These are phyloP conservation scores for Biscogniauxia sp. DNA, from an alignment of 2,329 filamentous ascomycete species.

Conservation along the genomic window DNA sequence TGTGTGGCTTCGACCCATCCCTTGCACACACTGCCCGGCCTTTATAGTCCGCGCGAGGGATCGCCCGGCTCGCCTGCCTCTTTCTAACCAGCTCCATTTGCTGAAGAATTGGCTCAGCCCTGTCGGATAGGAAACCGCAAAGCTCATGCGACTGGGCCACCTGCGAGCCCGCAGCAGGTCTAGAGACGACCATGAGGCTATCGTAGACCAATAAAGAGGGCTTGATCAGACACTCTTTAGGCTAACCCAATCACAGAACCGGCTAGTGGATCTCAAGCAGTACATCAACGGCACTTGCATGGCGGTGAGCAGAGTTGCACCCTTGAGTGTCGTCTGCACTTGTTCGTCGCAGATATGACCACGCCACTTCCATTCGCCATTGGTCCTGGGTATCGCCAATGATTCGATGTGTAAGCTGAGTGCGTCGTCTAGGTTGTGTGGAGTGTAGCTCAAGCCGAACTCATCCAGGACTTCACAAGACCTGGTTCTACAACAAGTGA, in stretches of 20 bases:
- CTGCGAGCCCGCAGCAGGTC: conserved; percentile 1
- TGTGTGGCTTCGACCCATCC: neutral
- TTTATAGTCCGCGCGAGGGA: neutral
- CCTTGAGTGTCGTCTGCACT: neutral
- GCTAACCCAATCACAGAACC: conserved; percentile 10
- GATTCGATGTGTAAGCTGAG: neutral
- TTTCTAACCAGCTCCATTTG: conserved; percentile 1
- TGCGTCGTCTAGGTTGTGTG: neutral
- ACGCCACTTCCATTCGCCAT: neutral
- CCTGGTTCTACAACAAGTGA: conserved; percentile 4
- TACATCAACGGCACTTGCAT: conserved; percentile 5
- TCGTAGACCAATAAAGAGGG: conserved; percentile 1
- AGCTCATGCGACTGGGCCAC: neutral
- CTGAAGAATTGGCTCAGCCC: conserved; percentile 15
- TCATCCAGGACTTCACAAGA: neutral
- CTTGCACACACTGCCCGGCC: conserved; percentile 4
- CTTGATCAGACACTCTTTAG: conserved; percentile 2
- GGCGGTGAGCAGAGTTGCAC: conserved; percentile 12
- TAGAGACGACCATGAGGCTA: conserved; percentile 4
- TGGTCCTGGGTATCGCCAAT: conserved; percentile 1
- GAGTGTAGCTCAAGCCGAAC: neutral
- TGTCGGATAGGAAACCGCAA: conserved; percentile 7
- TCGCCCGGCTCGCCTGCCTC: neutral
- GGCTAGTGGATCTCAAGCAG: neutral
- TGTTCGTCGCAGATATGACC: neutral